These are phyloP conservation scores for Trichophyton simii DNA, from an alignment of 2,329 filamentous ascomycete genomes.

Conservation along the genomic window DNA sequence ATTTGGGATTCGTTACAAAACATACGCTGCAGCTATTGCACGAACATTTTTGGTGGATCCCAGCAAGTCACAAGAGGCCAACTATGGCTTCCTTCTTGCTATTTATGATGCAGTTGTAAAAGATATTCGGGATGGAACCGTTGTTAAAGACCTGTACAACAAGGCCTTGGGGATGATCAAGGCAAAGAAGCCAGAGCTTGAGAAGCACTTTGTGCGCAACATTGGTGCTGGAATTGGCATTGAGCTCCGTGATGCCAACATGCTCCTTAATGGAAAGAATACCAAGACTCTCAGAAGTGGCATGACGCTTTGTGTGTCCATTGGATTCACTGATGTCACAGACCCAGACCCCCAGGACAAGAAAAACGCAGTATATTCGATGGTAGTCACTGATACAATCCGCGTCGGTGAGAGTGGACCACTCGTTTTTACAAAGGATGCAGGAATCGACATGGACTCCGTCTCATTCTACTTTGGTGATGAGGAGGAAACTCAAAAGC, in stretches of 20 bases:
- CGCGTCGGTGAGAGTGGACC: conserved; percentile 56
- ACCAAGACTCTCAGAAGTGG: conserved; percentile 74
- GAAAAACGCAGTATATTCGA: conserved; percentile 74
- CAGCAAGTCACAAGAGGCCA: conserved; percentile 86
- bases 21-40: conserved; percentile 83
- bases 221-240: conserved; percentile 87
- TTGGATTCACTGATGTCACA: conserved; percentile 78
- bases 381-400: conserved; percentile 85
- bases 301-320: conserved; percentile 88
- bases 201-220: conserved; percentile 88
- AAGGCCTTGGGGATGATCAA: conserved; percentile 73
- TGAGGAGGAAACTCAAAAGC: conserved; percentile 69
- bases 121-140: conserved; percentile 73
- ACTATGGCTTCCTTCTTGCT: conserved; percentile 76
- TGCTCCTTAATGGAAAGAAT: conserved; percentile 81
- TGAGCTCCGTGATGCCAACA: conserved; percentile 71
- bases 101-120: conserved; percentile 86
- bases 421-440: conserved; percentile 88
- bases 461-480: conserved; percentile 99
- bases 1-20: conserved; percentile 87
- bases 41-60: conserved; percentile 94
- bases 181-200: conserved; percentile 85
- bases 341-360: conserved; percentile 82
- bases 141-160: conserved; percentile 79
- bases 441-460: conserved; percentile 78